phyloP scores from a whole-genome alignment of 768 basidiomycete genomes.

The Sporobolomyces phaffii region DNA sequence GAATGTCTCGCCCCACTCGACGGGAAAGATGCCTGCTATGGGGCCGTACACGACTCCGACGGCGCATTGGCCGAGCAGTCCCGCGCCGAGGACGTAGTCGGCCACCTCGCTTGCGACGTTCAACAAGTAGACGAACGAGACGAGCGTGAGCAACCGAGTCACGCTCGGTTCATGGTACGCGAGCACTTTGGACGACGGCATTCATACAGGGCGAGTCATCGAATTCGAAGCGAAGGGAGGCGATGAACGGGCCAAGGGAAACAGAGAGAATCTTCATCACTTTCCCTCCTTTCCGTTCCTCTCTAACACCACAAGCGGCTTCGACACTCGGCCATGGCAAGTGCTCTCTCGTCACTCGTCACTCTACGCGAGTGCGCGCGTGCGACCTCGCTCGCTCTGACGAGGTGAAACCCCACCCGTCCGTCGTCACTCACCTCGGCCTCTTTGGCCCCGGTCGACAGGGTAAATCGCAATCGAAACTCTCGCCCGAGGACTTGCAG shows the following conservation, averaged over 20 bases:
- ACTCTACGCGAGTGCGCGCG: too few species aligned
- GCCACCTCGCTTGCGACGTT: conserved; percentile 53
- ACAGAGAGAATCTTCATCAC: neutral
- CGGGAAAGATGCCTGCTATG: conserved; percentile 50
- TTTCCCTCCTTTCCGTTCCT: neutral
- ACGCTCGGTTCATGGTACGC: conserved; percentile 47
- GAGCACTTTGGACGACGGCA: neutral
- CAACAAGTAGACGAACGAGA: conserved; percentile 57
- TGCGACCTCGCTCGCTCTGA: neutral
- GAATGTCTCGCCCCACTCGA: conserved; percentile 51
- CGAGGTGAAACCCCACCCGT: neutral
- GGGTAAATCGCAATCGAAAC: conserved; percentile 97
- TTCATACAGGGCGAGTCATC: neutral
- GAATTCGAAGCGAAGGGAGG: neutral
- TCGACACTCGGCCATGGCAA: neutral
- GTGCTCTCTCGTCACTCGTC: neutral
- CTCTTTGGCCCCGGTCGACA: neutral
- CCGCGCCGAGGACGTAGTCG: conserved; percentile 50
- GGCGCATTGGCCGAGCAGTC: conserved; percentile 55
- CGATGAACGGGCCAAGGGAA: neutral
- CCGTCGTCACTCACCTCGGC: neutral
- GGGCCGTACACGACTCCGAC: conserved; percentile 60
- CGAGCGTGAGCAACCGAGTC: conserved; percentile 50
- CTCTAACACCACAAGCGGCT: too few species aligned
- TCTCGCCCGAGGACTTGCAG: conserved; percentile 84